Base-by-base conservation (phyloP, 257 asterid species). In the Scutellaria minor region DNA sequence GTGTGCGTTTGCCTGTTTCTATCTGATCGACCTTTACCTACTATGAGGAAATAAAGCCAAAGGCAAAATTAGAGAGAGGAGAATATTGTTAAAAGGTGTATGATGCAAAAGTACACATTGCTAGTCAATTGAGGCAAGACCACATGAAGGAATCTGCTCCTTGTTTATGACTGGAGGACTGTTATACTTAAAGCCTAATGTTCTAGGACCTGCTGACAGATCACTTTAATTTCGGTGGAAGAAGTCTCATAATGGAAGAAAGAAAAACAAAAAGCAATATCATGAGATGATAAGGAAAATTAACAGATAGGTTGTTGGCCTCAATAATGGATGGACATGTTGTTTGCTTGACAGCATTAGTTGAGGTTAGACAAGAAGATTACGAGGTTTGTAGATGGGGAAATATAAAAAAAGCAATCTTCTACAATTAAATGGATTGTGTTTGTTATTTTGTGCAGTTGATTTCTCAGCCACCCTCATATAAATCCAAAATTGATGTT, bases 391-490 rank as follows among this genome's bases (percentile, higher is more conserved):
- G 66, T 69, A 55, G 24, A 22, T 67, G n/a, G 7, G 12, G 15
- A 48, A 11, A 35, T 55, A 47, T 42, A 40, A 27, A 6, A n/a
- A 52, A 31, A 39, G 22, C 41, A 70, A 62, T 50, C 41, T 40
- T 39, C 68, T 73, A 12, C 45, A 56, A 14, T 53, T 68, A 57
- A 54, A 42, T n/a, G n/a, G n/a, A n/a, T n/a, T n/a, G n/a, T 18
- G n/a, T 71, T 42, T 61, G 6, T 52, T 54, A 45, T 37, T 31
- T 22, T 57, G 64, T 70, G 48, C 31, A 70, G 31, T 45, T 70
- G 56, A 56, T 64, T 57, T 69, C 53, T 61, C 45, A 47, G 46
- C n/a, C n/a, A n/a, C n/a, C 40, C n/a, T 55, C 73, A 62, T 62
- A 48, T 37, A 50, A 74, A 55, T 76, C 52, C 7, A 15, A 55